phyloP scores from a whole-genome alignment of 225 moss, liverwort and hornwort genomes.

The Bryum argenteum region DNA sequence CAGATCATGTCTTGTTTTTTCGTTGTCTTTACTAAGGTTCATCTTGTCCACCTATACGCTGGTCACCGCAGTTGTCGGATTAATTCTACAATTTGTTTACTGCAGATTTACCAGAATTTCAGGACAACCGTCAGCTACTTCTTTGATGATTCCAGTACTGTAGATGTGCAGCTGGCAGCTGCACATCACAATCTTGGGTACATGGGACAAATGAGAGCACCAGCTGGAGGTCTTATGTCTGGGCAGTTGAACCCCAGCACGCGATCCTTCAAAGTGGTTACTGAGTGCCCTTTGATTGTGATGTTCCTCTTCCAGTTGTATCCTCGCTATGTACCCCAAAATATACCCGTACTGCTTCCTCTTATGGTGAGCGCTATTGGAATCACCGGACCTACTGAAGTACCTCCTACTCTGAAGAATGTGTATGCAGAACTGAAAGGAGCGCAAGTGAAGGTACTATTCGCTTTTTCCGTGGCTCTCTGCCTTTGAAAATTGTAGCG shows the following conservation, averaged over 20 bases:
- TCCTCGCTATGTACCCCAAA: conserved; percentile 87
- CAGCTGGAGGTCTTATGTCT: conserved; percentile 82
- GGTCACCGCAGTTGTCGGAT: conserved; percentile 8
- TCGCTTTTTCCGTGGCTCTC: conserved; percentile 20
- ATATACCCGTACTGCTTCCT: conserved; percentile 92
- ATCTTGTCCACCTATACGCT: not conserved
- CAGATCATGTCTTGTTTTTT: not conserved
- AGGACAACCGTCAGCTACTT: conserved; percentile 93
- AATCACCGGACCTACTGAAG: conserved; percentile 87
- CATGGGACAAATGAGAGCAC: conserved; percentile 93
- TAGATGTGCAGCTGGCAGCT: conserved; percentile 80
- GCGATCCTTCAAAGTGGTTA: conserved; percentile 98
- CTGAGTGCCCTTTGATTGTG: conserved; percentile 98
- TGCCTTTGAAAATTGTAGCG: not conserved
- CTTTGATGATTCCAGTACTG: conserved; percentile 83
- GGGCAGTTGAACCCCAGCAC: conserved; percentile 97
- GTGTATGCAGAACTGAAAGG: conserved; percentile 94
- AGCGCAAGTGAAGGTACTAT: conserved; percentile 94
- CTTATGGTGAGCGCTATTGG: conserved; percentile 98
- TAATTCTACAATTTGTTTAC: not conserved
- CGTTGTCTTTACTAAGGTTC: not conserved
- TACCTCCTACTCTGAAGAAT: conserved; percentile 80
- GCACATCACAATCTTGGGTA: conserved; percentile 92
- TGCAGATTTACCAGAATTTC: conserved; percentile 99
- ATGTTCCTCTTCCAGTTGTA: conserved; percentile 99